Percentiles rank a stretch among this genome's conserved stretches.
Evolutionary conservation across 2,329 filamentous ascomycete genomes (phyloP).

Genomic region (Teratosphaeria gauchensis): DNA sequence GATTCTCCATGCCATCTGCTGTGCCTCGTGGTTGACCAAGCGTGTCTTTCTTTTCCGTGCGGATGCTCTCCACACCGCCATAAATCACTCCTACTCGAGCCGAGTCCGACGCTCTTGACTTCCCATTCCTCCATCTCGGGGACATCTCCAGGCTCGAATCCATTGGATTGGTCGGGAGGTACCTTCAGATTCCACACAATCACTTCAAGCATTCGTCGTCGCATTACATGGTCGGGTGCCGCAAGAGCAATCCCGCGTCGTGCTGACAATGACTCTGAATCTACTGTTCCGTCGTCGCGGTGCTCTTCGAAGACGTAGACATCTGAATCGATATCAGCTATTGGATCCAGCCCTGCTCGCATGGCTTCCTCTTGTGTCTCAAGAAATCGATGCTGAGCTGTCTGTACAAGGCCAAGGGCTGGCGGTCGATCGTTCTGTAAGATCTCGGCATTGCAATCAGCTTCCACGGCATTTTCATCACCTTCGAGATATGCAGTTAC

Average conservation of each 20-base stretch:
- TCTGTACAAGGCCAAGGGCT: neutral
- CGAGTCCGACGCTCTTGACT: neutral
- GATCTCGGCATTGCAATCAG: neutral
- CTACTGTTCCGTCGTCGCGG: neutral
- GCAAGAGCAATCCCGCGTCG: neutral
- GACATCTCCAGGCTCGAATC: neutral
- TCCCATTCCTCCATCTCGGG: neutral
- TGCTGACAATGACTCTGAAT: neutral
- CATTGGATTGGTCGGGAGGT: neutral
- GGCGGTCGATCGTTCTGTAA: neutral
- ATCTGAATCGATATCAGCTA: neutral
- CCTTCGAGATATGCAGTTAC: neutral
- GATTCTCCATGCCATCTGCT: neutral
- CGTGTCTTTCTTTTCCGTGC: neutral
- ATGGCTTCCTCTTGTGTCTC: neutral
- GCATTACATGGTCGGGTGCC: neutral
- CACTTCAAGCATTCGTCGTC: neutral
- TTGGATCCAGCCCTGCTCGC: neutral
- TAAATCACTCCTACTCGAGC: neutral
- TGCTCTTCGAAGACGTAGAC: neutral
- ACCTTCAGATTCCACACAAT: neutral
- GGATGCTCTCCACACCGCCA: neutral
- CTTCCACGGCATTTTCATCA: neutral
- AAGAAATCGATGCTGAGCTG: neutral
- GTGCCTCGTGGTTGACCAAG: neutral